These are phyloP conservation scores for Avena insularis DNA, from an alignment of 176 grass and related monocot genomes.

Conservation along the genomic window DNA sequence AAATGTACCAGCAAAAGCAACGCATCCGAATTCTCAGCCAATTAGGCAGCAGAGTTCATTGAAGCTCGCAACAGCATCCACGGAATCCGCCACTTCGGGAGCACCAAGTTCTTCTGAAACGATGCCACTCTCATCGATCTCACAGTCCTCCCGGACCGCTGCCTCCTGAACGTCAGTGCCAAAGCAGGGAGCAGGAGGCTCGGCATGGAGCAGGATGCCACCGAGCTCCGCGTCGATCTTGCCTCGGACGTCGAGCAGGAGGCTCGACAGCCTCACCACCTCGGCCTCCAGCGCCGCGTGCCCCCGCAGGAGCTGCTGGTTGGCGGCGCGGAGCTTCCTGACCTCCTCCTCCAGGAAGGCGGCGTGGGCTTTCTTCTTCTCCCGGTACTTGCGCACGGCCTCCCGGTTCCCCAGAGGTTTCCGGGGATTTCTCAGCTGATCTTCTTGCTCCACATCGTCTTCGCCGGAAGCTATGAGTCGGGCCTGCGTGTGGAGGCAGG, in stretches of 20 bases:
- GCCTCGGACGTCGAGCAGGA: slow-evolving; percentile 61
- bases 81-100: slow-evolving; percentile 40
- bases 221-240: slow-evolving; percentile 81
- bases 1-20: neutral
- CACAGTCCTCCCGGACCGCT: slow-evolving; percentile 48
- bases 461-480: slow-evolving; percentile 54
- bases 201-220: neutral
- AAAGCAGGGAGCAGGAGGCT: neutral
- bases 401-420: slow-evolving; percentile 73
- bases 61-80: slow-evolving; percentile 51
- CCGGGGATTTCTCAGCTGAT: slow-evolving; percentile 42
- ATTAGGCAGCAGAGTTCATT: slow-evolving; percentile 41
- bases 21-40: slow-evolving; percentile 19
- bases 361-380: slow-evolving; percentile 92
- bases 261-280: slow-evolving; percentile 63
- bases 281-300: slow-evolving; percentile 72
- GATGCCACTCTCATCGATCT: slow-evolving; percentile 40
- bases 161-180: neutral
- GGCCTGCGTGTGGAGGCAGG: slow-evolving; percentile 76
- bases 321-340: slow-evolving; percentile 64
- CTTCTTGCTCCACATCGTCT: slow-evolving; percentile 47
- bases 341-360: slow-evolving; percentile 85
- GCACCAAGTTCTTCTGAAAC: slow-evolving; percentile 44
- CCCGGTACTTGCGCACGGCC: slow-evolving; percentile 92
- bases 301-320: slow-evolving; percentile 78